phyloP scores from a whole-genome alignment of 768 basidiomycete species.

The Arthromyces matolae region DNA sequence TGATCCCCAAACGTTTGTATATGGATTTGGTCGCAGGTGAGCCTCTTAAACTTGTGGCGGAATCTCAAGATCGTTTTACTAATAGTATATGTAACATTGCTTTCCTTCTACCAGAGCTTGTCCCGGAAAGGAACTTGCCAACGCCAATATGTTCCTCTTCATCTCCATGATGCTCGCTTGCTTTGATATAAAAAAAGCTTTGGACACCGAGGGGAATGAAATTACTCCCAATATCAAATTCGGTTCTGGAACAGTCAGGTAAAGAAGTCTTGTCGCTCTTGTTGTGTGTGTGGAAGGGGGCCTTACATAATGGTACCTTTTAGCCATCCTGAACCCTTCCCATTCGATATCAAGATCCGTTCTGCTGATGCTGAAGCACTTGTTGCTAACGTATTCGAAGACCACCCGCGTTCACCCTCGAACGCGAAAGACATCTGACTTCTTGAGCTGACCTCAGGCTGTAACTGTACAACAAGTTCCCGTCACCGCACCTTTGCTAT shows the following conservation, averaged over 20 bases:
- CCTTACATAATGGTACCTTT: not conserved
- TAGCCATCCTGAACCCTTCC: slow-evolving; percentile 17
- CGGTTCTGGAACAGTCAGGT: not conserved
- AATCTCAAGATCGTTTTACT: no score
- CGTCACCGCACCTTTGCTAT: no score
- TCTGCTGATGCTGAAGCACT: slow-evolving; percentile 13
- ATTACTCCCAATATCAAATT: not conserved
- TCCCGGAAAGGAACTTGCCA: slow-evolving; percentile 38
- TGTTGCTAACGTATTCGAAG: slow-evolving; percentile 11
- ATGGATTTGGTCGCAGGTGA: slow-evolving; percentile 39
- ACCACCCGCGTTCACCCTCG: slow-evolving; percentile 13
- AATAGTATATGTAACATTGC: no score
- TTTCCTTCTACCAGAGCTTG: no score
- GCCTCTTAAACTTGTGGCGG: no score
- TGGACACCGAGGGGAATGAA: slow-evolving; percentile 1
- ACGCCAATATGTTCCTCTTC: slow-evolving; percentile 30
- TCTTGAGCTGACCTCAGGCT: no score
- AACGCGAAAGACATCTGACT: slow-evolving; percentile 11
- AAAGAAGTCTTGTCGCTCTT: no score
- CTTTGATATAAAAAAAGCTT: no score
- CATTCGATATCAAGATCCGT: slow-evolving; percentile 8
- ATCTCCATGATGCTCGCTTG: slow-evolving; percentile 4
- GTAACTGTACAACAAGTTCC: no score
- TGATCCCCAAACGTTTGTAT: slow-evolving; percentile 30
- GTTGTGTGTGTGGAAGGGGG: no score